A percentile compares a stretch with the other conserved stretches of the same genome.
These are phyloP conservation scores for Penicillium goetzii DNA, from an alignment of 495 filamentous ascomycete genomes.

Conservation along the genomic window DNA sequence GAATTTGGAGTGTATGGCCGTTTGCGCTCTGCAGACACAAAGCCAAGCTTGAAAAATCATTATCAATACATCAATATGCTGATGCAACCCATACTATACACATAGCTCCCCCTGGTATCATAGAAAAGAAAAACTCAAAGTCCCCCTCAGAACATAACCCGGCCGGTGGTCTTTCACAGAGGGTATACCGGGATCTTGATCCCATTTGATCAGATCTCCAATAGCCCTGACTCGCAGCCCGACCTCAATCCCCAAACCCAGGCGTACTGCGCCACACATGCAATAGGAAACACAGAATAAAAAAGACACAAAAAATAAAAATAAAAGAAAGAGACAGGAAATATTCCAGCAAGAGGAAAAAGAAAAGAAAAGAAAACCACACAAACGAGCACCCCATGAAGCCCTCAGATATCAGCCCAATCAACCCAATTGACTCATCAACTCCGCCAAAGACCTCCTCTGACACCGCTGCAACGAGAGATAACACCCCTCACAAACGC, in stretches of 20 bases:
- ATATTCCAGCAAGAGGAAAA: conserved; percentile 5
- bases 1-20: not conserved
- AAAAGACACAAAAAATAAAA: conserved; percentile 11
- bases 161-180: not conserved
- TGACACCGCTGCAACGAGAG: conserved; percentile 42
- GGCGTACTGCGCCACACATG: conserved; percentile 23
- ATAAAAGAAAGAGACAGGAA: conserved; percentile 2
- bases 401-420: not conserved
- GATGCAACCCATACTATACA: conserved; percentile 32
- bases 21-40: conserved; percentile 1
- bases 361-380: not conserved
- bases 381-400: not conserved
- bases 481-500: conserved; percentile 49
- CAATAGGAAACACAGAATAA: conserved; percentile 14
- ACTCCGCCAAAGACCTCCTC: conserved; percentile 40
- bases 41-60: conserved; percentile 8
- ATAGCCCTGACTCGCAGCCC: not conserved
- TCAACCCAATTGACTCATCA: conserved; percentile 32
- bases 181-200: not conserved
- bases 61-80: conserved; percentile 22
- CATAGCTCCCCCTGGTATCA: conserved; percentile 32
- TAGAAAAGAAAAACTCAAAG: conserved; percentile 18
- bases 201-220: not conserved
- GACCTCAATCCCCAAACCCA: not conserved
- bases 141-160: not conserved